A percentile compares a stretch with the other conserved stretches of the same genome.
Conservation (phyloP, 2,329 filamentous ascomycete genomes). For the Aspergillus novoparasiticus region DNA sequence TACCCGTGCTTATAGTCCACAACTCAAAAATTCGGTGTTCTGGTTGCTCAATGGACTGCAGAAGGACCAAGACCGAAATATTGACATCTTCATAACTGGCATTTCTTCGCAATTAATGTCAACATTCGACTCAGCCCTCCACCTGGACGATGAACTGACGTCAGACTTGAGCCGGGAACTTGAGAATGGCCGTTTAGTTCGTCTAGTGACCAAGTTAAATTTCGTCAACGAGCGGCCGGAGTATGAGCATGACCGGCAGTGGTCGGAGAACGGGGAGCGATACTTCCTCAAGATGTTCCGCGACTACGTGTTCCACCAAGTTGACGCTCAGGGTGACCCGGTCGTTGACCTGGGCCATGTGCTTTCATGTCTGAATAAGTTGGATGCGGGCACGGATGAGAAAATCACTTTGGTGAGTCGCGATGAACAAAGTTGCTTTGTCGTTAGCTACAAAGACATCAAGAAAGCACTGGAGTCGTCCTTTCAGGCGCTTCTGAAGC, state of each 20-base stretch:
- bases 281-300: constrained; percentile 94
- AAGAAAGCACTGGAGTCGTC: constrained; percentile 66
- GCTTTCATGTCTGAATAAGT: constrained; percentile 81
- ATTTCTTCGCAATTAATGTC: constrained; percentile 77
- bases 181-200: constrained; percentile 84
- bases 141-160: constrained; percentile 73
- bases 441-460: constrained; percentile 88
- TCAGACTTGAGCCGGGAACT: constrained; percentile 76
- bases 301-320: constrained; percentile 96
- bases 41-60: constrained; percentile 76
- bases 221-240: constrained; percentile 89
- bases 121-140: constrained; percentile 76
- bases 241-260: constrained; percentile 72
- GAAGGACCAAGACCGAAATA: constrained; percentile 64
- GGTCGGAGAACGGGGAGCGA: constrained; percentile 90
- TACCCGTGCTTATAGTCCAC: constrained; percentile 72
- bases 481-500: constrained; percentile 60
- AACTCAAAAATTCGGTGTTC: constrained; percentile 75
- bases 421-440: constrained; percentile 85
- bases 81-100: constrained; percentile 76
- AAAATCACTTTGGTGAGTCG: constrained; percentile 81
- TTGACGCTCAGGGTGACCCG: constrained; percentile 80
- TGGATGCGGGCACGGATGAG: constrained; percentile 88
- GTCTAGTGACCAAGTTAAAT: constrained; percentile 80
- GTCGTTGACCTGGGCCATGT: constrained; percentile 88